Conservation (phyloP, 1,284 basidiomycete genomes). For the Cystobasidiaceae sp. region DNA sequence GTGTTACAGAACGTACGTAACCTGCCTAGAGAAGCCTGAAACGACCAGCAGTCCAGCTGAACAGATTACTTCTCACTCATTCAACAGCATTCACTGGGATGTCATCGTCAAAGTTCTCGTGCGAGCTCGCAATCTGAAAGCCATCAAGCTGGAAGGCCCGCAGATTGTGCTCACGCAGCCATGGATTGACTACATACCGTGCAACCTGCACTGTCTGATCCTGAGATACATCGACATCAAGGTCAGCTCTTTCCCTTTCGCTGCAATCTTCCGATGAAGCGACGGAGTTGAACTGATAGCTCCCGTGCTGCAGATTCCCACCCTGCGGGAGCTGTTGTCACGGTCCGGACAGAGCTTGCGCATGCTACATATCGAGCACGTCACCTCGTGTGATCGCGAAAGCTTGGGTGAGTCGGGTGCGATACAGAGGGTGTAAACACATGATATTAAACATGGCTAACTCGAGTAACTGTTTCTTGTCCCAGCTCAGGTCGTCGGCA, state of each 20-base stretch:
- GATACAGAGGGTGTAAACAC: too few species aligned
- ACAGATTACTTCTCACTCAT: too few species aligned
- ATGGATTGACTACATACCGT: constrained; percentile 19
- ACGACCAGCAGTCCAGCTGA: too few species aligned
- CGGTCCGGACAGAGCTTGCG: background rate
- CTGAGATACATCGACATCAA: constrained; percentile 23
- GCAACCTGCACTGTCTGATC: constrained; percentile 8
- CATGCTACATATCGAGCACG: constrained; percentile 20
- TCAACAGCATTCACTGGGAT: constrained; percentile 18
- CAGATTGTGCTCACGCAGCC: background rate
- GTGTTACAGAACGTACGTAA: too few species aligned
- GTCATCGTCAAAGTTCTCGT: constrained; percentile 12
- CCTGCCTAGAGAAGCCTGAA: too few species aligned
- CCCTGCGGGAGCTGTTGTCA: constrained; percentile 2
- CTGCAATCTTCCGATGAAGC: too few species aligned
- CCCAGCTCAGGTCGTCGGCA: constrained; percentile 15
- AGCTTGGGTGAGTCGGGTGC: constrained; percentile 2
- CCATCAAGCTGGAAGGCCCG: constrained; percentile 25
- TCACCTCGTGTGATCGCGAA: constrained; percentile 12
- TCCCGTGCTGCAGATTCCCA: too few species aligned
- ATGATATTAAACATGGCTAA: background rate
- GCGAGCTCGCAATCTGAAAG: constrained; percentile 4
- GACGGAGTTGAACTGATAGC: too few species aligned
- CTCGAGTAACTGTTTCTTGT: background rate
- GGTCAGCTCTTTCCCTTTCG: too few species aligned